Conservation (phyloP, 768 basidiomycete genomes). For the Tulasnella sp. region DNA sequence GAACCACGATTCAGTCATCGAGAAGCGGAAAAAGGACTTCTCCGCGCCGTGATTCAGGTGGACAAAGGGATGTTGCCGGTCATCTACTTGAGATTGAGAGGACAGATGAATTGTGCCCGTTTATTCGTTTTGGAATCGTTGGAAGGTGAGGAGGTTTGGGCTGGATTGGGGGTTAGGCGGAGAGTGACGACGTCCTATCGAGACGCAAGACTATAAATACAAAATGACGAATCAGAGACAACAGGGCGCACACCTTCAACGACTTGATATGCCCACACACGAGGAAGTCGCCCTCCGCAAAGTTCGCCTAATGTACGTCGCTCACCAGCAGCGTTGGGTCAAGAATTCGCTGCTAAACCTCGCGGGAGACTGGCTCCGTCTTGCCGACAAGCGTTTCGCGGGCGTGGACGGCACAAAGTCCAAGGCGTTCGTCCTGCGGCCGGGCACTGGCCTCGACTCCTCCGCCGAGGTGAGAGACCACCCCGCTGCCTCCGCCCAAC, state of each 20-base stretch:
- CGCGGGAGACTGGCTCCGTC: conserved; percentile 92
- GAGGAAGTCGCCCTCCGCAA: conserved; percentile 89
- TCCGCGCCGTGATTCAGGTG: conserved; percentile 96
- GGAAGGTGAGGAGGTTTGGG: conserved; percentile 29
- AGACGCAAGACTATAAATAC: too few species aligned
- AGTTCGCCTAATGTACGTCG: conserved; percentile 88
- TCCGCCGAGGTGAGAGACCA: conserved; percentile 68
- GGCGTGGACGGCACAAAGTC: conserved; percentile 59
- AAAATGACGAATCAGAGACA: too few species aligned
- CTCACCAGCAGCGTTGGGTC: conserved; percentile 87
- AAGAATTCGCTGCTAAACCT: conserved; percentile 85
- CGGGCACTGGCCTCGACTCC: conserved; percentile 74
- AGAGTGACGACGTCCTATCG: conserved; percentile 75
- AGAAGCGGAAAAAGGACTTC: conserved; percentile 88
- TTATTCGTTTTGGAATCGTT: conserved; percentile 24
- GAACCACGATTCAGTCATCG: conserved; percentile 57
- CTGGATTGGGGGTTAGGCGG: conserved; percentile 64
- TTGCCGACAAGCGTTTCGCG: conserved; percentile 90
- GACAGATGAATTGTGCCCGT: conserved; percentile 75
- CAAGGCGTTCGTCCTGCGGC: conserved; percentile 76
- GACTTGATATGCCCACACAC: conserved; percentile 99
- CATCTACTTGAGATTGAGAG: conserved; percentile 89
- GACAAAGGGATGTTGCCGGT: conserved; percentile 89
- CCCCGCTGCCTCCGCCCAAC: conserved; percentile 67
- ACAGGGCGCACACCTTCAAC: conserved; percentile 73